Evolutionary conservation across 73 alveolate species (phyloP), one percentile per base, ranked within the genome.

Genomic region (Effrenium voratum): DNA sequence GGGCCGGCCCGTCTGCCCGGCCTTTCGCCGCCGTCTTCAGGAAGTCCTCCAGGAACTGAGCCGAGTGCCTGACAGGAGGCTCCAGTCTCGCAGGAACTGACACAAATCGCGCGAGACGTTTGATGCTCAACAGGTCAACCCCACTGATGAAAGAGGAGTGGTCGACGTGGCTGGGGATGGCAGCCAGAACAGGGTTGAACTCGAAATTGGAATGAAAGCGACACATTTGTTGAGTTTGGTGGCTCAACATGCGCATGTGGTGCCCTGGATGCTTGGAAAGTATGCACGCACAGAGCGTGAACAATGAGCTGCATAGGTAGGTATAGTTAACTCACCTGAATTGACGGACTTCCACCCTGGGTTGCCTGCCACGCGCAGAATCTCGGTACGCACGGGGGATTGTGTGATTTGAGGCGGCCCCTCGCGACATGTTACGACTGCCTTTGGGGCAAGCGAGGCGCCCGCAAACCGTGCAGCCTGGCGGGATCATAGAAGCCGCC

Each of bases 401-500:
- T 38, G 16, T 10, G 75, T 22, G 36, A 60, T 60, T 22, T 10
- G 40, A 4, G 34, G 34, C 16, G 5, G 30, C 75, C 40, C 30
- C 36, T 32, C 34, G 38, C 40, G 34, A 63, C 26, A 1, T 63
- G 41, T 63, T 40, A 16, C 26, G n/a, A 19, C 26, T 8, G 34
- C 43, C 41, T 3, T 40, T 8, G 43, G 26, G 40, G 10, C 26
- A 40, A 34, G n/a, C 40, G 34, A 40, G 26, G 12, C 30, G 36
- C 26, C 77, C 8, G 77, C 77, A 1, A 15, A n/a, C 73, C 10
- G 3, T n/a, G n/a, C n/a, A n/a, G 84, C 96, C 96, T 90, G 44
- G 96, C 81, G 28, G 96, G 96, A 28, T 90, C 96, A 46, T 90
- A 90, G 73, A 90, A 45, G 87, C 96, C 96, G 26, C 68, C 96